phyloP scores from a whole-genome alignment of 192 early-diverging fungal genomes.

The Coemansia nantahalensis region DNA sequence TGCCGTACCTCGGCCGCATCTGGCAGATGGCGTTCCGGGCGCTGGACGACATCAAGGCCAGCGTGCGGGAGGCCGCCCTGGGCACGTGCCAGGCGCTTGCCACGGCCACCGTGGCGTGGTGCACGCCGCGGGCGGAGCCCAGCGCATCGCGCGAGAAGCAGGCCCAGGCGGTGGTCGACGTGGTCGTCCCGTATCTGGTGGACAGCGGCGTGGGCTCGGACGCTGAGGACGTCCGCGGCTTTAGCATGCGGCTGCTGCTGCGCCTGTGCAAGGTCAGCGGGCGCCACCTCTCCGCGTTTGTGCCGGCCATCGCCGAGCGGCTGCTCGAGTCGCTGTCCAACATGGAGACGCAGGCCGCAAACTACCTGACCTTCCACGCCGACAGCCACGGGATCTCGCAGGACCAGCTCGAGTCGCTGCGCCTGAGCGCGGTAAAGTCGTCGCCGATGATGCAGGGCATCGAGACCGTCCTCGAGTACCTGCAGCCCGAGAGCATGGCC shows the following conservation, averaged over 20 bases:
- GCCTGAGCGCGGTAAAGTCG: constrained; percentile 75
- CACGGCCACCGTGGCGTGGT: constrained; percentile 79
- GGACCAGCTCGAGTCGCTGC: constrained; percentile 79
- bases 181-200: constrained; percentile 85
- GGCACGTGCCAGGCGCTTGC: constrained; percentile 76
- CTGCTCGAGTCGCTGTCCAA: constrained; percentile 81
- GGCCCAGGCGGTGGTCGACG: constrained; percentile 71
- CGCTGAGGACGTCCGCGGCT: constrained; percentile 85
- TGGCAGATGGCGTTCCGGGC: constrained; percentile 91
- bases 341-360: constrained; percentile 66
- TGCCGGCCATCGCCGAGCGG: constrained; percentile 68
- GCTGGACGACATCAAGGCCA: constrained; percentile 94
- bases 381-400: constrained; percentile 82
- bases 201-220: constrained; percentile 71
- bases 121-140: constrained; percentile 52
- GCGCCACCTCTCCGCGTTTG: constrained; percentile 67
- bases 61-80: constrained; percentile 80
- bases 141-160: constrained; percentile 46
- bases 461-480: constrained; percentile 71
- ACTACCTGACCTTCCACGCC: constrained; percentile 90
- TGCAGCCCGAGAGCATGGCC: constrained; percentile 68
- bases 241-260: constrained; percentile 75
- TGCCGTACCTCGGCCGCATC: constrained; percentile 69
- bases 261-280: constrained; percentile 80
- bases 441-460: constrained; percentile 97